Evolutionary conservation across 441 rosid species (phyloP), one percentile per base, ranked within the genome.

Genomic region (Kokia cookei): DNA sequence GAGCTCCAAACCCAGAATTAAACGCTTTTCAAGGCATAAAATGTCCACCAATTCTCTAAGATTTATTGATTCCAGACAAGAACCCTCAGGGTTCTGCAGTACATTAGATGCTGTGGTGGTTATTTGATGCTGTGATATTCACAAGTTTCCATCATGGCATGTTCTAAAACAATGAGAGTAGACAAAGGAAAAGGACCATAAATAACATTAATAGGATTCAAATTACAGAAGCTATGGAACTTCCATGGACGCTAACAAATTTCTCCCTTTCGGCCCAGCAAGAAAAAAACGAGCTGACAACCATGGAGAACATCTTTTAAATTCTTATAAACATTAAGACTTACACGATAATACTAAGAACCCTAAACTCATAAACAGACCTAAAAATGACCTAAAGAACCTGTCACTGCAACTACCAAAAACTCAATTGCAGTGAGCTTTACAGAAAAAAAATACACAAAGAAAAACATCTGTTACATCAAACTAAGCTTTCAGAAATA

Each of bases 361-460:
- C 27, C 42, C 11, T 58, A 73, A 7, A 54, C 35, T 7, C 54
- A 72, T 72, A 7, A 58, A 71, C 65, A 40, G 69, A 73, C 76
- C 24, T 5, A 48, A 48, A 48, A 67, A 48, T 1, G 4, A 32
- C 5, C 35, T 32, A 4, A 32, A 32, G 35, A 4, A 67, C 43
- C 29, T 1, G 27, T n/a, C 72, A 51, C 72, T 77, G 90, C 90
- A 87, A 87, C 80, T 80, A 76, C 74, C 85, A 79, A 89, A 89
- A 87, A 85, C 80, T 84, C 61, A 80, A 84, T 70, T 77, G 86
- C 93, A 87, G 83, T 63, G 15, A 69, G 85, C 78, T 48, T 61
- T 48, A 65, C 65, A 75, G 1, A 48, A 9, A 19, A 19, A 19
- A 54, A 53, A 7, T 51, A 51, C 53, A 48, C 57, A 50, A 48